A percentile compares a stretch with the other conserved stretches of the same genome.
These are phyloP conservation scores for Ophiostoma himal-ulmi DNA, from an alignment of 2,329 filamentous ascomycete species.

Conservation along the genomic window DNA sequence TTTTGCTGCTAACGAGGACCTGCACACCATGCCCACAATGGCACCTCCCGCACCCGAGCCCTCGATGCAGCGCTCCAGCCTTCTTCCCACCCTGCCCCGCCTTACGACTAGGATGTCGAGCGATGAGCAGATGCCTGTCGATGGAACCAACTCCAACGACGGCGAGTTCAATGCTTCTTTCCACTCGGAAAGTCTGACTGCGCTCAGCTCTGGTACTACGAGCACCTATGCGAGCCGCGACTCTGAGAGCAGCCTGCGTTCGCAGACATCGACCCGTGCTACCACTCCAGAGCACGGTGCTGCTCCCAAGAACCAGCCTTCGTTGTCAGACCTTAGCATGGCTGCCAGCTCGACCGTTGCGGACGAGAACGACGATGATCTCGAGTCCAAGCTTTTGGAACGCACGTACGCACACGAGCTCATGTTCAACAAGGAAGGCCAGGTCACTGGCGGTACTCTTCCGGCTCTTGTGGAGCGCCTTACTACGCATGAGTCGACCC, in stretches of 20 bases:
- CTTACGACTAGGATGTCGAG: conserved; percentile 47
- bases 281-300: conserved; percentile 70
- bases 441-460: conserved; percentile 87
- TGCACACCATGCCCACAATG: conserved; percentile 8
- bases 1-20: conserved; percentile 35
- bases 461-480: conserved; percentile 89
- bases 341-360: conserved; percentile 59
- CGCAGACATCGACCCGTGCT: conserved; percentile 77
- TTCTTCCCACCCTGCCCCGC: conserved; percentile 52
- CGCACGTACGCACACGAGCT: conserved; percentile 89
- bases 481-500: conserved; percentile 86
- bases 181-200: conserved; percentile 63
- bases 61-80: neutral
- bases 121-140: conserved; percentile 41
- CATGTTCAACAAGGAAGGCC: conserved; percentile 87
- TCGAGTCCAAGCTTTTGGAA: conserved; percentile 78
- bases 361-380: conserved; percentile 65
- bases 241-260: conserved; percentile 73
- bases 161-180: conserved; percentile 48
- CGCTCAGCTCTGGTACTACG: conserved; percentile 70
- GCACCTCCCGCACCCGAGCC: conserved; percentile 6
- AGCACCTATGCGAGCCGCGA: conserved; percentile 74
- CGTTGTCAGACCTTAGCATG: conserved; percentile 62
- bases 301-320: conserved; percentile 53
- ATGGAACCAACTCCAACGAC: conserved; percentile 34